Conservation (phyloP, 176 grass and related monocot genomes). For the Alloteropsis semialata region DNA sequence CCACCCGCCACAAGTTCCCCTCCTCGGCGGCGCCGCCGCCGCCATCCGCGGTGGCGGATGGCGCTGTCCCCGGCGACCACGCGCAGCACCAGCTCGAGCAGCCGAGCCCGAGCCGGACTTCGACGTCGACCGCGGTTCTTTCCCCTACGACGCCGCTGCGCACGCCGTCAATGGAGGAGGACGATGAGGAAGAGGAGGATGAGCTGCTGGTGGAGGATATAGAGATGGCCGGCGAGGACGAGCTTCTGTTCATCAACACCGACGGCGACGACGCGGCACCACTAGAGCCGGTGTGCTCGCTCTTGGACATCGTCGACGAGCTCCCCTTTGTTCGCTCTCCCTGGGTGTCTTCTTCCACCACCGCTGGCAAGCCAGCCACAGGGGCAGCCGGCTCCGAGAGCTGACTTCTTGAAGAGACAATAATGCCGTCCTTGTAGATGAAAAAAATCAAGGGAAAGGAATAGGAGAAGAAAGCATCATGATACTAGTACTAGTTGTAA, state of each 20-base stretch:
- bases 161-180: conserved; percentile 43
- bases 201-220: conserved; percentile 64
- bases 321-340: conserved; percentile 6
- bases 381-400: conserved; percentile 12
- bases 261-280: neutral
- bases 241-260: conserved; percentile 59
- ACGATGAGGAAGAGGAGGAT: conserved; percentile 53
- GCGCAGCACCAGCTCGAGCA: neutral
- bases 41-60: conserved; percentile 4
- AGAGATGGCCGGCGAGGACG: conserved; percentile 77
- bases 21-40: neutral
- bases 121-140: conserved; percentile 15
- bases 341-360: neutral
- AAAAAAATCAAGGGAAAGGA: neutral
- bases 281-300: neutral
- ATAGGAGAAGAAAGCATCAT: neutral
- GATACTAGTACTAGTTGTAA: conserved; percentile 15
- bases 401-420: conserved; percentile 4
- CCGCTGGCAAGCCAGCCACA: neutral
- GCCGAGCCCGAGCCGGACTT: conserved; percentile 1
- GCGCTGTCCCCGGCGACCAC: neutral
- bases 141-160: conserved; percentile 53
- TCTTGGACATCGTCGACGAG: conserved; percentile 35
- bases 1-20: conserved; percentile 54
- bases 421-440: neutral